Base-by-base conservation (phyloP, 2,329 filamentous ascomycete species). In the Trichoderma asperellum region DNA sequence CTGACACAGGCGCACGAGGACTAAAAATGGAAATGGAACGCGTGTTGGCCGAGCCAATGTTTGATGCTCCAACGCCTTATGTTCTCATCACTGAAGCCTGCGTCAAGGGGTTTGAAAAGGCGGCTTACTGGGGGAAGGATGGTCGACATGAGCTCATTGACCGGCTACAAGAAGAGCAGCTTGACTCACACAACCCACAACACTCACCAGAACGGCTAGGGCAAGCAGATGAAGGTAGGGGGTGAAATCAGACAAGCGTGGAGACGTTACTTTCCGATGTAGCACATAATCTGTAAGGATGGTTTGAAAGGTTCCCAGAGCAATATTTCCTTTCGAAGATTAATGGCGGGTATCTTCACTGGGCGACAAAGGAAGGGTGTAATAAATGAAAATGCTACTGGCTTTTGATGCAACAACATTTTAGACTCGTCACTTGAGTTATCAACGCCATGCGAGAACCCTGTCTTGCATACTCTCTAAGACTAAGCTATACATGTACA, bases 11-110 rank as follows among this genome's bases (percentile, higher is more conserved):
- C 3, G 92, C 92, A 1, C 85, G 92, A 47, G 92, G 90, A 0
- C 81, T 96, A 18, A 90, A 93, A 75, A 93, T 92, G 78, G 91
- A 94, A 76, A 90, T 95, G 85, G 92, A 95, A 78, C 87, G 89
- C 2, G 87, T 95, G 8, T 82, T 95, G 12, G 89, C 89, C 4
- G 92, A 94, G 78, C 89, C 92, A 37, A 94, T 94, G 87, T 95
- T 93, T 76, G 91, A 94, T 75, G 90, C 91, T 0, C 92, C 92
- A 5, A 90, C 91, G 73, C 88, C 91, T 27, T 92, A 91, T 73
- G 90, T 93, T 1, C 83, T 94, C 10, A 87, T 94, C 53, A 92
- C 91, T 0, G 90, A 93, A 76, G 86, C 82, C 1, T 91, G 90
- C 37, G 90, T 92, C 1, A 83, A 83, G 24, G 88, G 90, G 14